These are phyloP conservation scores for Candida sanyaensis DNA, from an alignment of 1,139 yeast genomes.

Conservation along the genomic window DNA sequence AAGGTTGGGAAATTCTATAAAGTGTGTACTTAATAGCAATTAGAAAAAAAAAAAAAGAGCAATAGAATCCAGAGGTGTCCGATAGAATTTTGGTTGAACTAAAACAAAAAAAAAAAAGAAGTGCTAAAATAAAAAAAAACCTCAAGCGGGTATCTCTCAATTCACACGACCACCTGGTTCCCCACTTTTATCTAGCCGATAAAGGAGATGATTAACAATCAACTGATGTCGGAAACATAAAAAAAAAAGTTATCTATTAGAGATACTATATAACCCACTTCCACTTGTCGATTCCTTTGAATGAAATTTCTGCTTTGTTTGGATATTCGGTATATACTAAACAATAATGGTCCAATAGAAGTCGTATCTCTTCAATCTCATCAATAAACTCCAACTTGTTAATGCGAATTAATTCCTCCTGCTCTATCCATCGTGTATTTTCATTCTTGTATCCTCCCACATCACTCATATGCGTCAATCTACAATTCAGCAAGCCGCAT, in stretches of 20 bases:
- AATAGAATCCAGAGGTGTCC: not conserved
- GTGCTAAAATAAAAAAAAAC: not conserved
- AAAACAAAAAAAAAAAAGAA: not conserved
- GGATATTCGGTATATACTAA: constrained; percentile 24
- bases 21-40: not conserved
- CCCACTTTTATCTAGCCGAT: not conserved
- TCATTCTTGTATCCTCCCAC: constrained; percentile 49
- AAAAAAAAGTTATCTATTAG: too few species aligned
- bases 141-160: not conserved
- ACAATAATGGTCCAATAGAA: constrained; percentile 80
- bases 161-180: not conserved
- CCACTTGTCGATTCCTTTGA: constrained; percentile 15
- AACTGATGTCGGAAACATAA: too few species aligned
- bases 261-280: constrained; percentile 8
- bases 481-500: constrained; percentile 24
- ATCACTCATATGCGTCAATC: constrained; percentile 57
- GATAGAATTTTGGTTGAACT: not conserved
- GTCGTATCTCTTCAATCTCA: constrained; percentile 81
- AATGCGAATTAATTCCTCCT: constrained; percentile 52
- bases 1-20: not conserved
- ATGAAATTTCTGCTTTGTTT: not conserved
- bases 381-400: constrained; percentile 75
- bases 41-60: not conserved
- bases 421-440: constrained; percentile 43
- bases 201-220: not conserved